A percentile compares a stretch with the other conserved stretches of the same genome.
phyloP scores from a whole-genome alignment of 2,329 filamentous ascomycete species.

The Xylariaceae sp. region DNA sequence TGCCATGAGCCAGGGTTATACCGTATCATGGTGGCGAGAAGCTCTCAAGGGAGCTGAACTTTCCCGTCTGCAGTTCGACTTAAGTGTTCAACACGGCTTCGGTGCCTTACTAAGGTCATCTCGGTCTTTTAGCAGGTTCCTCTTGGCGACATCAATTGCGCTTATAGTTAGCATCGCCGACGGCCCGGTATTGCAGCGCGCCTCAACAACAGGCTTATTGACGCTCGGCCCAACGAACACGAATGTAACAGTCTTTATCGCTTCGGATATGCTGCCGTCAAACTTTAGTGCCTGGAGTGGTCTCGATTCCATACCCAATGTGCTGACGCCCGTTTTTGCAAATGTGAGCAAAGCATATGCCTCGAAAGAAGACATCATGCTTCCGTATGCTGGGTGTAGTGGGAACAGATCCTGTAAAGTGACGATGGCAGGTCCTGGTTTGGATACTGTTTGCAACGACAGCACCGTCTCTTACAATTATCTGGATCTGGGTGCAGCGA shows the following conservation, averaged over 20 bases:
- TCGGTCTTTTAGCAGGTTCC: neutral
- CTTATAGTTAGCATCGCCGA: neutral
- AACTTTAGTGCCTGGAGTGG: constrained; percentile 3
- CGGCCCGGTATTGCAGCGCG: neutral
- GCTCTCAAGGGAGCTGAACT: neutral
- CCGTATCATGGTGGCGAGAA: neutral
- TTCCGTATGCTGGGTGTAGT: neutral
- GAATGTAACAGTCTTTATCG: neutral
- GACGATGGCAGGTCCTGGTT: neutral
- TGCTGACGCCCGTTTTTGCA: neutral
- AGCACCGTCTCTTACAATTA: neutral
- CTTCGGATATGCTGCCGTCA: neutral
- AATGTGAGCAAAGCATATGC: constrained; percentile 3
- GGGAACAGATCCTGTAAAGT: neutral
- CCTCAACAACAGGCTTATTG: neutral
- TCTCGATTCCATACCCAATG: neutral
- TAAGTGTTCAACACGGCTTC: neutral
- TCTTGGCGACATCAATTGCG: neutral
- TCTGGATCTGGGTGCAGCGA: neutral
- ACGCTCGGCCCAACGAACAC: neutral
- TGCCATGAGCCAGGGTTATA: constrained; percentile 1
- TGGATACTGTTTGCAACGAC: neutral
- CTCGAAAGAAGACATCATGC: neutral
- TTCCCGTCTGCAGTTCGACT: neutral
- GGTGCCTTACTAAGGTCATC: neutral